Evolutionary conservation across 208 protist species (phyloP), one percentile per base, ranked within the genome.

Genomic region (Wallacemonas sp.): DNA sequence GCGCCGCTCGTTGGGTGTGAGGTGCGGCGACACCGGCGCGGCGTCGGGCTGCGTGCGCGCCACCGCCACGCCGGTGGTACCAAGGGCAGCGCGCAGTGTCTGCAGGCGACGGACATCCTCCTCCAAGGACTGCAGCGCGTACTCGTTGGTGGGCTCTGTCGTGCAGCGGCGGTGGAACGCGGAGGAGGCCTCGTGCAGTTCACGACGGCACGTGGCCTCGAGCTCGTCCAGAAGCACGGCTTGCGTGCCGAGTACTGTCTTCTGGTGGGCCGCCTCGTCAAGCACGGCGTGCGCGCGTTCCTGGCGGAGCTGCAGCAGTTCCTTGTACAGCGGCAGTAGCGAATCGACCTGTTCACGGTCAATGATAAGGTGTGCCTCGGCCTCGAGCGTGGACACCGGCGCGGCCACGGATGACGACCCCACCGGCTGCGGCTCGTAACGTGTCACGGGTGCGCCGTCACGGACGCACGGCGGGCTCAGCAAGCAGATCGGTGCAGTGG

Each of bases 281-380:
- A 62, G 74, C 57, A 69, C 64, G 12, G 25, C 0, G 20, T 67
- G 57, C 11, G 29, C 42, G 38, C 62, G 67, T 33, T 72, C 57
- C 20, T 59, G 31, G n/a, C 84, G 84, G 18, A 90, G 63, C 1
- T 65, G 20, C 28, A 82, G 65, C 22, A 90, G 68, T 48, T 90
- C 84, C 41, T 75, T 71, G 64, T 90, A 90, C 8, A 90, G 63
- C 4, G 84, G 75, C 29, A 83, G 41, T 1, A 90, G 29, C 8
- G 67, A 84, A 23, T 61, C 39, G 20, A 57, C 67, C 22, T 74
- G 55, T 61, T 90, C 84, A 20, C 77, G 77, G 7, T 44, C 65
- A 31, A 84, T 73, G 20, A 90, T 63, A 7, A 80, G 36, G 44
- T 71, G 74, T 28, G 74, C 72, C 57, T 89, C 83, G 1, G 74